Conservation (phyloP, 352 stramenopile genomes). For the Aphanomyces euteiches region DNA sequence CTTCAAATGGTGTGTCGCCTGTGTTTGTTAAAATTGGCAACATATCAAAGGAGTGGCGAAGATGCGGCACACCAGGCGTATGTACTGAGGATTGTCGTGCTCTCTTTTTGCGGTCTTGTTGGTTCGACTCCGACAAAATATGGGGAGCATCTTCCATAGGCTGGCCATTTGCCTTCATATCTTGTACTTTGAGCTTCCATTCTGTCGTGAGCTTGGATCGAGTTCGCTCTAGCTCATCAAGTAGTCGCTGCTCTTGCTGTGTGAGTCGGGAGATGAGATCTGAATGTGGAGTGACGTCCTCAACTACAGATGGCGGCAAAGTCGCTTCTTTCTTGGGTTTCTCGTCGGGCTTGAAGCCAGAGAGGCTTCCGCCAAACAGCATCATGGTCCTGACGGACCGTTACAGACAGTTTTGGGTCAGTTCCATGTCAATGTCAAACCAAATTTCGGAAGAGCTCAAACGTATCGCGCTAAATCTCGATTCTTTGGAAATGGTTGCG, state of each 20-base stretch:
- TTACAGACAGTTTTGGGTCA: too few species aligned
- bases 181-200: slow-evolving; percentile 59
- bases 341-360: slow-evolving; percentile 30
- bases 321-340: not conserved
- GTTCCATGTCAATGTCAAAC: too few species aligned
- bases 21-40: slow-evolving; percentile 65
- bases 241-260: slow-evolving; percentile 68
- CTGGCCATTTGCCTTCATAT: slow-evolving; percentile 28
- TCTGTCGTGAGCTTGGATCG: slow-evolving; percentile 60
- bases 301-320: too few species aligned
- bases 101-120: slow-evolving; percentile 6
- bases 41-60: slow-evolving; percentile 43
- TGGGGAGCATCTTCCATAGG: not conserved
- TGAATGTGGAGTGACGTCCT: slow-evolving; percentile 26
- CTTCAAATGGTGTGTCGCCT: slow-evolving; percentile 69
- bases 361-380: slow-evolving; percentile 65
- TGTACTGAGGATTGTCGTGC: slow-evolving; percentile 5
- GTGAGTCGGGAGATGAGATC: slow-evolving; percentile 66
- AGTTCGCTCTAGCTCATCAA: slow-evolving; percentile 76
- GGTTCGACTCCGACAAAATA: not conserved
- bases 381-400: slow-evolving; percentile 38
- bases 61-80: slow-evolving; percentile 21
- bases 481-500: too few species aligned
- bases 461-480: too few species aligned
- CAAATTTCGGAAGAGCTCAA: too few species aligned